Evolutionary conservation across 345 rosid genomes (phyloP), one percentile per base, ranked within the genome.

Genomic region (Camelina neglecta): DNA sequence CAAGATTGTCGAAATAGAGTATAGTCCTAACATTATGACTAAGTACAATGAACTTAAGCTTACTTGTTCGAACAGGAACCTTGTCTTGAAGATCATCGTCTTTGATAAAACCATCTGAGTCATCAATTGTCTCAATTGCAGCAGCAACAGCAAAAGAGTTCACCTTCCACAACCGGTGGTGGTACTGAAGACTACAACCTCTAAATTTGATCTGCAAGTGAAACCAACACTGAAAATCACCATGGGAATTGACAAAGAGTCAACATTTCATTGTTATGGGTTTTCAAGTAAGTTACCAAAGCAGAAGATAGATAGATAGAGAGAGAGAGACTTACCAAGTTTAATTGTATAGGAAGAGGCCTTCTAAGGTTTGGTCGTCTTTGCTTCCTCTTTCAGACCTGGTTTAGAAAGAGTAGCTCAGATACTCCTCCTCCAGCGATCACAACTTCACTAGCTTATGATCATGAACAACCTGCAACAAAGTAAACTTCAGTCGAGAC

Each of bases 81-180:
- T 55, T 70, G 60, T 26, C 55, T 76, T 70, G 66, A 35, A 41
- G 71, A 71, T 44, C 68, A 62, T 9, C 39, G 36, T 75, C 78
- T 26, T 66, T 65, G 57, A 64, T 20, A 11, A 86, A 36, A 65
- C 49, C 65, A 21, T 82, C 87, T 18, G 87, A 70, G 39, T 84
- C 90, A 73, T 82, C 86, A 50, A 84, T 66, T 8, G 78, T 66
- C 78, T 80, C 77, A 49, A 82, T 63, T 65, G 86, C 82, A 45
- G 84, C 83, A 49, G 83, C 81, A 67, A 81, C 73, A 38, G 87
- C 18, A 8, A 45, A 64, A 18, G 73, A 72, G 53, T 69, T 69
- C 92, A 90, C 92, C 85, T 79, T 83, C 79, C 81, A 75, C 54
- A 89, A 49, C 76, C 85, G 79, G 73, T 44, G 75, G 65, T 44